Evolutionary conservation across 768 basidiomycete species (phyloP).

Genomic region (Suillus cothurnatus): DNA sequence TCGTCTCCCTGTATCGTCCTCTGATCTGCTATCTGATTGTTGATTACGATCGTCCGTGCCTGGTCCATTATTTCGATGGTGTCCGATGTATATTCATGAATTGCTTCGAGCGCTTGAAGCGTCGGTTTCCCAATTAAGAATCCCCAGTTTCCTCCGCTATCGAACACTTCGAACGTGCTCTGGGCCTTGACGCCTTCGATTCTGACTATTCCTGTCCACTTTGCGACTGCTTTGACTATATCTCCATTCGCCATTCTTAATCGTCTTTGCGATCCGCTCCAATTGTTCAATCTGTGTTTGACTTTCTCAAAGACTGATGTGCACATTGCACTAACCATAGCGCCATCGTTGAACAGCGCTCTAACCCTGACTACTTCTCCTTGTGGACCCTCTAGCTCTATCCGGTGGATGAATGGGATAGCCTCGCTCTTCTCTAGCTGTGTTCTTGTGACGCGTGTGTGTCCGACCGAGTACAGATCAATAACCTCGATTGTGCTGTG

Average conservation of each 20-base stretch:
- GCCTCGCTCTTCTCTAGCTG: neutral
- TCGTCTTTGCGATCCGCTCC: conserved; percentile 15
- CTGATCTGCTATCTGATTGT: neutral
- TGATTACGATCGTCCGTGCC: rapidly evolving
- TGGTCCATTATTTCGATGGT: neutral
- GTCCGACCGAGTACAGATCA: neutral
- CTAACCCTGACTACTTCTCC: conserved; percentile 17
- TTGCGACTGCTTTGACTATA: conserved; percentile 8
- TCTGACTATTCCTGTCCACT: conserved; percentile 9
- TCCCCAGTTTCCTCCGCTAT: conserved; percentile 31
- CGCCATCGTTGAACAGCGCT: conserved; percentile 31
- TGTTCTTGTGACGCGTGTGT: neutral
- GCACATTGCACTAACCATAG: conserved; percentile 33
- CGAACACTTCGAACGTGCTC: conserved; percentile 11
- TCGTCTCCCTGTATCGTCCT: neutral
- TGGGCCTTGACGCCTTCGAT: neutral
- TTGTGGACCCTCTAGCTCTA: conserved; percentile 15
- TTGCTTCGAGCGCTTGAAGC: conserved; percentile 21
- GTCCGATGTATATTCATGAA: conserved; percentile 28
- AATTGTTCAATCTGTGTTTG: conserved; percentile 11
- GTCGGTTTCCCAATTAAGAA: conserved; percentile 34
- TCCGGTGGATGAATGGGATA: neutral
- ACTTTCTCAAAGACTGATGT: conserved; percentile 8
- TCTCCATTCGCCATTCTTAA: conserved; percentile 38
- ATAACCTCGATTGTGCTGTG: neutral